Evolutionary conservation across 1,139 yeast genomes (phyloP), one percentile per base, ranked within the genome.

Genomic region (Yamadazyma blattariae): DNA sequence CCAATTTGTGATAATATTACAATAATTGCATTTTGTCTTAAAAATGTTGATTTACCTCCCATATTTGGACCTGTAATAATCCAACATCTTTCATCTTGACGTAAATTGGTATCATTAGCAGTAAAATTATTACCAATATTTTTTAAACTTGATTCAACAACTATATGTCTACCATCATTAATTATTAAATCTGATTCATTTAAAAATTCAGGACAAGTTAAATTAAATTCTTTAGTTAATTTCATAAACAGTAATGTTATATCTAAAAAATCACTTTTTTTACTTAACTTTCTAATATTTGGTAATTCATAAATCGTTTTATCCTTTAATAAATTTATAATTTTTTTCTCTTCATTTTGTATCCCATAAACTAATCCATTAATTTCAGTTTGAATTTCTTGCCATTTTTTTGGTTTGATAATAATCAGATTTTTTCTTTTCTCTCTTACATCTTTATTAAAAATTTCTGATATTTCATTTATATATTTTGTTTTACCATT

Each of bases 31-130:
- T 83, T 85, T 47, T 90, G 97, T 32, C 97, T 72, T 33, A 92
- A 61, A 50, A 78, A 92, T 0, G 97, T 90, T 29, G 96, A 85
- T 52, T 92, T 92, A 0, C 98, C 98, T 3, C 97, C 97, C 97
- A 92, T 92, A 53, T 92, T 92, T 1, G 97, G 97, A 0, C 98
- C 98, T 0, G 96, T 82, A 5, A 92, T 79, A 7, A 92, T 71
- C 90, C 95, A 86, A 15, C 64, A 32, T 4, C 54, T 52, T 2
- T 59, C 51, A 3, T 27, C 27, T 3, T 26, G 32, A n/a, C n/a
- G n/a, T 2, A 67, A 45, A 8, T 79, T 51, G 1, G 59, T 46
- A 50, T 82, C 79, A 54, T 92, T 92, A 0, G 83, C 66, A 1
- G 74, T 75, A 52, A 89, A 92, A 40, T 71, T 71, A 17, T 55